phyloP scores from a whole-genome alignment of 2,329 filamentous ascomycete genomes.

The Capronia americana region DNA sequence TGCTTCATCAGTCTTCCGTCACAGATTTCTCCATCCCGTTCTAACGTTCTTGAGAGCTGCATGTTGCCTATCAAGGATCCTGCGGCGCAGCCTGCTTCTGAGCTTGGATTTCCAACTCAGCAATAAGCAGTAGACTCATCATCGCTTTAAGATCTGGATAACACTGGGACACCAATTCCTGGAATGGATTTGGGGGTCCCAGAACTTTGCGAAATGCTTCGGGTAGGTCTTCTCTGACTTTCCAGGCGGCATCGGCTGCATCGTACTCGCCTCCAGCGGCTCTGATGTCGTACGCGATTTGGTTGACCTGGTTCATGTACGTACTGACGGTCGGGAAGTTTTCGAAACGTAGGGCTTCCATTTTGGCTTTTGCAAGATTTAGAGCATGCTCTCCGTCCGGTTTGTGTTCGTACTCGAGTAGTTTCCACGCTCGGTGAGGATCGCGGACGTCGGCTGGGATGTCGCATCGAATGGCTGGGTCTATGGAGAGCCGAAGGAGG shows the following conservation, averaged over 20 bases:
- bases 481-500: background rate
- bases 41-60: too few species aligned
- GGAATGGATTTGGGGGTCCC: background rate
- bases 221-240: background rate
- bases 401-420: background rate
- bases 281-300: background rate
- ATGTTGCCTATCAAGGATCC: background rate
- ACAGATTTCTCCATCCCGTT: too few species aligned
- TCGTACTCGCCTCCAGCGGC: background rate
- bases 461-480: background rate
- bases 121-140: background rate
- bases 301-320: background rate
- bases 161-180: background rate
- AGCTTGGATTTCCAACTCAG: background rate
- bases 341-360: background rate
- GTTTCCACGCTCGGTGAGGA: background rate
- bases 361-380: background rate
- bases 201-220: background rate
- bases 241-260: background rate
- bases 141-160: background rate
- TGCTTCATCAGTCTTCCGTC: too few species aligned
- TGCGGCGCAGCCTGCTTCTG: background rate
- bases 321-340: background rate
- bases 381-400: background rate
- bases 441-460: background rate